Conservation (phyloP, 2,329 filamentous ascomycete species). For the Fulvia fulva region DNA sequence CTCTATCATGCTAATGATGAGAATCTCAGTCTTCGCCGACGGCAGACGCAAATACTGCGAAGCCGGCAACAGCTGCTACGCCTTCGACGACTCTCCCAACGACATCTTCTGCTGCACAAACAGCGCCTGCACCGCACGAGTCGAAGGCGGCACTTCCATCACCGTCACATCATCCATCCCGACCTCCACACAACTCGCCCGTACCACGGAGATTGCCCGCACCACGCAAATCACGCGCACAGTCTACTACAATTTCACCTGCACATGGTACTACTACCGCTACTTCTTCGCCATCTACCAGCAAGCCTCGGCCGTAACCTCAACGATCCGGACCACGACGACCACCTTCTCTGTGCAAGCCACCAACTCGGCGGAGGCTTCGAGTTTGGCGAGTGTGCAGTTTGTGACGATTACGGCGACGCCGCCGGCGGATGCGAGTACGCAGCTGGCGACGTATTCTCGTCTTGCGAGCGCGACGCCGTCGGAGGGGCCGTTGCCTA, state of each 20-base stretch:
- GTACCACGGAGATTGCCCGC: not conserved
- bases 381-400: not conserved
- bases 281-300: conserved; percentile 2
- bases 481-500: no score
- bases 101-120: not conserved
- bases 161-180: not conserved
- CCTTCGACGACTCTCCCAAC: not conserved
- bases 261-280: conserved; percentile 1
- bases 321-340: not conserved
- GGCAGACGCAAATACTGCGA: not conserved
- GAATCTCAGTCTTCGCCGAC: not conserved
- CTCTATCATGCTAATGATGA: no score
- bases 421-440: not conserved
- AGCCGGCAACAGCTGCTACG: not conserved
- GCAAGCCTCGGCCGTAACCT: not conserved
- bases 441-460: no score
- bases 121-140: not conserved
- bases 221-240: not conserved
- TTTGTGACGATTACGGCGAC: not conserved
- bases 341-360: conserved; percentile 3
- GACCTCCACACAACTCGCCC: not conserved
- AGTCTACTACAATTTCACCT: conserved; percentile 2
- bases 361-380: not conserved
- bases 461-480: no score
- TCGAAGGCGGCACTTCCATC: not conserved